phyloP scores from a whole-genome alignment of 805 yeast genomes.

The Kregervanrija delftensis region DNA sequence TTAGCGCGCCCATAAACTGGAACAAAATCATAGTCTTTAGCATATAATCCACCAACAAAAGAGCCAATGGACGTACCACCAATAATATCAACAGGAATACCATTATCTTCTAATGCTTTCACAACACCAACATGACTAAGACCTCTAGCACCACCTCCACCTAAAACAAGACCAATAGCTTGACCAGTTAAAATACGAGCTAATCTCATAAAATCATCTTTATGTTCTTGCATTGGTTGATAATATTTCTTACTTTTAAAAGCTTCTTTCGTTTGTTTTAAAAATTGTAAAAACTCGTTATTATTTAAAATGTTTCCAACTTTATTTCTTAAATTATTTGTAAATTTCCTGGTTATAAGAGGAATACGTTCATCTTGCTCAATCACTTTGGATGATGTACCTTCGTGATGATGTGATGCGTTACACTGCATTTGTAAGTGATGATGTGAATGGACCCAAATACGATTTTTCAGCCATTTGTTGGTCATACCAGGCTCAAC shows the following conservation, averaged over 20 bases:
- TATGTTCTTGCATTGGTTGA: conserved; percentile 46
- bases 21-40: conserved; percentile 84
- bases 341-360: conserved; percentile 19
- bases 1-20: conserved; percentile 88
- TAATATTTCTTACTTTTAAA: conserved; percentile 21
- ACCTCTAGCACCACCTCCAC: conserved; percentile 98
- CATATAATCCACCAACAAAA: conserved; percentile 91
- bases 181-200: conserved; percentile 89
- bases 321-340: conserved; percentile 20
- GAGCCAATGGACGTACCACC: conserved; percentile 98
- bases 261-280: conserved; percentile 21
- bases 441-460: conserved; percentile 92
- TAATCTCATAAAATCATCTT: conserved; percentile 81
- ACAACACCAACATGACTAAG: conserved; percentile 86
- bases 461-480: conserved; percentile 75
- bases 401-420: conserved; percentile 3
- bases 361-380: conserved; percentile 15
- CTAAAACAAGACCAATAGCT: conserved; percentile 89
- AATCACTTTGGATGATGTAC: neutral
- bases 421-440: conserved; percentile 63
- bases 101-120: conserved; percentile 84
- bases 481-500: conserved; percentile 84
- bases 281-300: conserved; percentile 23
- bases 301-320: conserved; percentile 21
- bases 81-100: conserved; percentile 86